These are phyloP conservation scores for Astragalus membranaceus DNA, from an alignment of 306 rosid species.

Conservation along the genomic window DNA sequence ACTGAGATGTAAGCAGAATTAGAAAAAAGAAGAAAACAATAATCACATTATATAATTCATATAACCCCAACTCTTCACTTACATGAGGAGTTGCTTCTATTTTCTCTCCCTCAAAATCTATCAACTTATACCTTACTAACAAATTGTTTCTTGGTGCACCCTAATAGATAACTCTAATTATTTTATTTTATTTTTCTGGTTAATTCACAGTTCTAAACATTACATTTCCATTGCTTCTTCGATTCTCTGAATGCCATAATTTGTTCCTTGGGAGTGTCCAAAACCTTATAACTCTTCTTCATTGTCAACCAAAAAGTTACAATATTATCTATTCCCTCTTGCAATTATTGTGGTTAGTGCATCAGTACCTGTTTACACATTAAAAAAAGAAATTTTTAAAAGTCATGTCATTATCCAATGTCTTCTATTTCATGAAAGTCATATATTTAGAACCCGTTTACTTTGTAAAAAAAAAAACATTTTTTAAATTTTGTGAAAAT, in stretches of 20 bases:
- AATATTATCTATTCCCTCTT: conserved; percentile 19
- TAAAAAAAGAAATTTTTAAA: neutral
- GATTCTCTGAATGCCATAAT: neutral
- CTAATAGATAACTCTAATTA: neutral
- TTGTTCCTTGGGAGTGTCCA: conserved; percentile 2
- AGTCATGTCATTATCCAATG: too few relatives aligned
- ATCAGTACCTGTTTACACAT: conserved; percentile 38
- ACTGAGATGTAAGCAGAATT: neutral
- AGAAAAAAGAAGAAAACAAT: neutral
- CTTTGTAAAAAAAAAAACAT: too few relatives aligned
- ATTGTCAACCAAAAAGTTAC: conserved; percentile 13
- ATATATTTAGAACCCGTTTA: too few relatives aligned
- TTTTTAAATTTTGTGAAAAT: too few relatives aligned
- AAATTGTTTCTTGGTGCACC: neutral
- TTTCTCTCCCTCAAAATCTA: neutral
- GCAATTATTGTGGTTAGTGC: conserved; percentile 27
- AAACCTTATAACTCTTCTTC: conserved; percentile 18
- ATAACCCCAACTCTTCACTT: conserved; percentile 4
- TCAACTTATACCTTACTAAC: neutral
- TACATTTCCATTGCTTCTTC: neutral
- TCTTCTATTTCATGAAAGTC: too few relatives aligned
- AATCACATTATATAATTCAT: neutral
- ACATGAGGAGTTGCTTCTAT: neutral
- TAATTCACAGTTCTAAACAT: neutral
- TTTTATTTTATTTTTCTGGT: neutral